Evolutionary conservation across 352 stramenopile species (phyloP), one percentile per base, ranked within the genome.

Genomic region (Globisporangium iwayamae): DNA sequence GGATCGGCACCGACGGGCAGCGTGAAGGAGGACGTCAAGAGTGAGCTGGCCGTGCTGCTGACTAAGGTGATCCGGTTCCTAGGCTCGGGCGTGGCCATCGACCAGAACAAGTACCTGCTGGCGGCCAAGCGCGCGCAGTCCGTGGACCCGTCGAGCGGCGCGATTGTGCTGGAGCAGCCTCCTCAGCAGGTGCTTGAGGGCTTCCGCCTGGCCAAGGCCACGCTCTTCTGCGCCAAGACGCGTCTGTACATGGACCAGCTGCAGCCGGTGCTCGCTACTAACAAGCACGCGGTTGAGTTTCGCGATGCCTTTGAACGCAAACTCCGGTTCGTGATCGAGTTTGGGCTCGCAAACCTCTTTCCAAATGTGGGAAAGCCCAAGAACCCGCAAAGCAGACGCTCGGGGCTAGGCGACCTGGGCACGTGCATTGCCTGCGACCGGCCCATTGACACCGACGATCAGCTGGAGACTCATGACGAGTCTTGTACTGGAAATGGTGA

Each of bases 401-500:
- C 66, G 3, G 66, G 39, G 39, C 39, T 46, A 13, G 39, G 69
- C 0, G 58, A 76, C n/a, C 62, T 78, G 7, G 77, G 78, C 0
- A 88, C 81, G 4, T 90, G 81, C 50, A 87, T 90, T 20, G 81
- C 81, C 0, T 90, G 81, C 20, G 77, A 90, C 36, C 78, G 81
- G 0, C 81, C 81, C 16, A 73, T 90, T 8, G 77, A 88, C 28
- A 36, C 32, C 6, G 66, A 72, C 20, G 62, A 76, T 45, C 18
- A 70, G 14, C 16, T 54, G 45, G 46, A 56, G 9, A 18, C 14
- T 6, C 22, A 47, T 2, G 52, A 59, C 20, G 54, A 60, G 16
- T 25, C 22, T 25, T 38, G 51, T 52, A 46, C 7, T 5, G 14
- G 11, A n/a, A 8, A 9, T 7, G 11, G 58, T 11, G 50, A 56